A percentile compares a stretch with the other conserved stretches of the same genome.
These are phyloP conservation scores for Batrachochytrium dendrobatidis DNA, from an alignment of 371 early-diverging fungal species.

Conservation along the genomic window DNA sequence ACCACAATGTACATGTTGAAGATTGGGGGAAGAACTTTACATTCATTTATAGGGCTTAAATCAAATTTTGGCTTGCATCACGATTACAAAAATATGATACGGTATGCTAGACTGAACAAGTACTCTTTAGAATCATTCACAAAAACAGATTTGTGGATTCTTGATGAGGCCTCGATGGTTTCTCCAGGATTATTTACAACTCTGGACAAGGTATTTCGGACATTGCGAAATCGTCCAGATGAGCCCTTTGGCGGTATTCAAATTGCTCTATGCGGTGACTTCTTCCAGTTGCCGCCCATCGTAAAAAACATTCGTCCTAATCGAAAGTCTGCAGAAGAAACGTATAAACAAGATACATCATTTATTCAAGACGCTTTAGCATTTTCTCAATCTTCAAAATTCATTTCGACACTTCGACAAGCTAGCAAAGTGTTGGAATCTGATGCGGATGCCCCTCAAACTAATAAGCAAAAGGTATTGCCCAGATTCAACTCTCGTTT, in stretches of 20 bases:
- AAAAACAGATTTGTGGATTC: constrained; percentile 34
- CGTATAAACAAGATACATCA: neutral
- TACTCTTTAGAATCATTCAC: constrained; percentile 21
- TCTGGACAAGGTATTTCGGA: constrained; percentile 6
- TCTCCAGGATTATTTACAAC: constrained; percentile 18
- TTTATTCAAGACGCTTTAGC: neutral
- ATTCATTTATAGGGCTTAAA: constrained; percentile 47
- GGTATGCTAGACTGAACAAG: neutral
- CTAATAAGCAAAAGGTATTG: no score
- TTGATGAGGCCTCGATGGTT: constrained; percentile 57
- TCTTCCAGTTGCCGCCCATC: constrained; percentile 57
- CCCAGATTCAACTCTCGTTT: no score
- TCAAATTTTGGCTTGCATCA: neutral
- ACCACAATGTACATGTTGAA: constrained; percentile 2
- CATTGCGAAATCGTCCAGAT: neutral
- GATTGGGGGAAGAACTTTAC: constrained; percentile 54
- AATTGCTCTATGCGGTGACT: constrained; percentile 51
- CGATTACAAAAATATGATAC: neutral
- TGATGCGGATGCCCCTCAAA: constrained; percentile 1
- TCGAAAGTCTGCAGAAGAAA: neutral
- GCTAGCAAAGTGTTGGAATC: constrained; percentile 8
- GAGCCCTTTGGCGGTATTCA: constrained; percentile 55
- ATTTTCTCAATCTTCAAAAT: no score
- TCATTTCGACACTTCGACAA: no score
- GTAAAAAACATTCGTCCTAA: no score